Percentiles rank a stretch among this genome's conserved stretches.
Conservation (phyloP, 768 basidiomycete species). For the Dacryopinax spathularia region DNA sequence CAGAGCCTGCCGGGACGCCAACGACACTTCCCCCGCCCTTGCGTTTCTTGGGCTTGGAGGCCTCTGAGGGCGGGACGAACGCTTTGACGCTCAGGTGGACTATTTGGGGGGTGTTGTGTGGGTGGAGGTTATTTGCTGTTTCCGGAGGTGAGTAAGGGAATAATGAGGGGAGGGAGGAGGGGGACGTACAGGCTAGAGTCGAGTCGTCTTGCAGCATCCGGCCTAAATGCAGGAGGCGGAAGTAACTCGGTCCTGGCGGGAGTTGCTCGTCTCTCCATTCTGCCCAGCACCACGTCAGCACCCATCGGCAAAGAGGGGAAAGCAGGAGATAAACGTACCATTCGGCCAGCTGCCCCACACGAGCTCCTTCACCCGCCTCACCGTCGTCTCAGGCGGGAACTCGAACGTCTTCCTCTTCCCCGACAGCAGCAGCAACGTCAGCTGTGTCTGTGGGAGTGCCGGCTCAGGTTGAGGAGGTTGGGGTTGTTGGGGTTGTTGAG, state of each 20-base stretch:
- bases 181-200: slow-evolving; percentile 44
- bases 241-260: slow-evolving; percentile 61
- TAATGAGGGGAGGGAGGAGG: background rate
- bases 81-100: background rate
- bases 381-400: slow-evolving; percentile 59
- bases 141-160: background rate
- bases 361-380: slow-evolving; percentile 69
- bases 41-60: background rate
- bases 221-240: slow-evolving; percentile 62
- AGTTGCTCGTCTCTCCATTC: slow-evolving; percentile 57
- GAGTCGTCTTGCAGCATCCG: slow-evolving; percentile 77
- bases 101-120: background rate
- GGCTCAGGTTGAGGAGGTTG: too few species aligned
- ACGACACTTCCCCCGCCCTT: background rate
- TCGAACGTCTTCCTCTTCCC: slow-evolving; percentile 54
- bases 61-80: background rate
- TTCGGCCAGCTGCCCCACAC: slow-evolving; percentile 71
- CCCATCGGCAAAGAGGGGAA: slow-evolving; percentile 2
- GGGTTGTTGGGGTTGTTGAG: too few species aligned
- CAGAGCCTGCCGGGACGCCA: background rate
- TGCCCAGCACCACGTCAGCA: slow-evolving; percentile 14
- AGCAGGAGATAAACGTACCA: slow-evolving; percentile 31
- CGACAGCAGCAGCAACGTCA: slow-evolving; percentile 62
- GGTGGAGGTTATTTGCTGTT: slow-evolving; percentile 1
- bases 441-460: slow-evolving; percentile 46